Percentiles rank a stretch among this genome's conserved stretches.
Evolutionary conservation across 225 moss, liverwort and hornwort species (phyloP).

Genomic region (Pseudisothecium myosuroides): DNA sequence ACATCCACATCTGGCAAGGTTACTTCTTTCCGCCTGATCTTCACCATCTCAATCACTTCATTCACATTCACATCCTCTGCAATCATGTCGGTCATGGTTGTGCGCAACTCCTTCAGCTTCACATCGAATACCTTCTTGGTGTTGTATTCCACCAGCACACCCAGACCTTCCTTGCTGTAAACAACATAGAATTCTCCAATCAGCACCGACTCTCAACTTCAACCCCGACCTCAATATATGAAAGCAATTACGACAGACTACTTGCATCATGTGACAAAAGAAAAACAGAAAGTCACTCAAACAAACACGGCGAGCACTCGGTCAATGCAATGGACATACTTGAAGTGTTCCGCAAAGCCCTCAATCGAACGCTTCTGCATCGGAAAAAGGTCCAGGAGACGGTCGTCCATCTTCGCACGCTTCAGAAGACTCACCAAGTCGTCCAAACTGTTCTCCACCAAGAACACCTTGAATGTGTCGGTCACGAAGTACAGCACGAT

Average conservation of each 20-base stretch:
- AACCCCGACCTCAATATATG: not conserved
- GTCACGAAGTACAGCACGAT: conserved; percentile 87
- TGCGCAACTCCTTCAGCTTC: conserved; percentile 78
- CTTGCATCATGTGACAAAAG: not conserved
- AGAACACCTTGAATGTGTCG: conserved; percentile 79
- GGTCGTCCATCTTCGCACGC: conserved; percentile 97
- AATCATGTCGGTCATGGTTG: conserved; percentile 76
- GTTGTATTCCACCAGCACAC: conserved; percentile 84
- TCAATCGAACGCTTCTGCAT: conserved; percentile 93
- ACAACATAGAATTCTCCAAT: not conserved
- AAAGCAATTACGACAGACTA: not conserved
- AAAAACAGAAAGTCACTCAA: not conserved
- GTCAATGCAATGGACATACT: conserved; percentile 12
- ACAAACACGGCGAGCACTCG: not conserved
- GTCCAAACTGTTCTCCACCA: conserved; percentile 93
- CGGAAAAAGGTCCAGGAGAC: conserved; percentile 84
- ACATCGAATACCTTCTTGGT: conserved; percentile 97
- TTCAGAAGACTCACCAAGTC: conserved; percentile 88
- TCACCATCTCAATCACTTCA: conserved; percentile 91
- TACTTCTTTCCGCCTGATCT: conserved; percentile 68
- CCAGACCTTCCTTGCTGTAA: conserved; percentile 87
- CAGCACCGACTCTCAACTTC: not conserved
- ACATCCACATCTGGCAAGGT: conserved; percentile 84
- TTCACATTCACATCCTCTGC: conserved; percentile 65
- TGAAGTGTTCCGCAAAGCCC: conserved; percentile 89